phyloP scores from a whole-genome alignment of 2,329 filamentous ascomycete species.

The Fusarium newnesense region DNA sequence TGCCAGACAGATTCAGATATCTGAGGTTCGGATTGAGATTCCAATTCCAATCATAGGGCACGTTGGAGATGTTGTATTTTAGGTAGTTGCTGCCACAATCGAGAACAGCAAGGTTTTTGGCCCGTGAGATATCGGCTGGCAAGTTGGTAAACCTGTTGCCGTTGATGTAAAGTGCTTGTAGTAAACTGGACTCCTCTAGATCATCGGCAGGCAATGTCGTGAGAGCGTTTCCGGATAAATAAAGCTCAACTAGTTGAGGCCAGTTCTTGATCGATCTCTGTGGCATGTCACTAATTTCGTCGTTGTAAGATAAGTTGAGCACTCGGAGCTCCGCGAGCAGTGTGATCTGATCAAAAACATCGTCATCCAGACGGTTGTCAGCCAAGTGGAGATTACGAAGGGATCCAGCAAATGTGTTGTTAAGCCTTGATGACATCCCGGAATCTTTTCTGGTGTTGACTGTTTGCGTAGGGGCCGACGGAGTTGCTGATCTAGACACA shows the following conservation, averaged over 20 bases:
- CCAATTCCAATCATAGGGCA: constrained; percentile 99
- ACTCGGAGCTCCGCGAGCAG: constrained; percentile 85
- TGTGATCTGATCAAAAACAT: constrained; percentile 92
- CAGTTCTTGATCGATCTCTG: constrained; percentile 88
- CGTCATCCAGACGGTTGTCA: constrained; percentile 93
- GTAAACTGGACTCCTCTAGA: constrained; percentile 85
- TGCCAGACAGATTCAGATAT: constrained; percentile 95
- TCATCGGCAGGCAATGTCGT: constrained; percentile 93
- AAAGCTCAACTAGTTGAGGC: constrained; percentile 90
- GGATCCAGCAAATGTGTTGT: constrained; percentile 88
- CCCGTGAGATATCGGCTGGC: constrained; percentile 93
- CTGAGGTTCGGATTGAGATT: constrained; percentile 96
- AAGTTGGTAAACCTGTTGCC: constrained; percentile 98
- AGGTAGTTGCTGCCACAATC: constrained; percentile 95
- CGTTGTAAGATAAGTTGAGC: constrained; percentile 94
- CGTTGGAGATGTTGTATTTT: constrained; percentile 99
- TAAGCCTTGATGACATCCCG: constrained; percentile 79
- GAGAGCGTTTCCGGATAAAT: constrained; percentile 93
- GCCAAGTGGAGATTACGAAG: constrained; percentile 87
- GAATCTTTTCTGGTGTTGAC: constrained; percentile 83
- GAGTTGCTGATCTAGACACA: constrained; percentile 72
- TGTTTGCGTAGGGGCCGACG: constrained; percentile 59
- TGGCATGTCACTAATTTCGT: constrained; percentile 86
- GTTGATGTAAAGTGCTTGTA: constrained; percentile 95
- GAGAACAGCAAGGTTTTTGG: constrained; percentile 88